Conservation (phyloP, 768 basidiomycete species). For the Leccinum longicurvipes region DNA sequence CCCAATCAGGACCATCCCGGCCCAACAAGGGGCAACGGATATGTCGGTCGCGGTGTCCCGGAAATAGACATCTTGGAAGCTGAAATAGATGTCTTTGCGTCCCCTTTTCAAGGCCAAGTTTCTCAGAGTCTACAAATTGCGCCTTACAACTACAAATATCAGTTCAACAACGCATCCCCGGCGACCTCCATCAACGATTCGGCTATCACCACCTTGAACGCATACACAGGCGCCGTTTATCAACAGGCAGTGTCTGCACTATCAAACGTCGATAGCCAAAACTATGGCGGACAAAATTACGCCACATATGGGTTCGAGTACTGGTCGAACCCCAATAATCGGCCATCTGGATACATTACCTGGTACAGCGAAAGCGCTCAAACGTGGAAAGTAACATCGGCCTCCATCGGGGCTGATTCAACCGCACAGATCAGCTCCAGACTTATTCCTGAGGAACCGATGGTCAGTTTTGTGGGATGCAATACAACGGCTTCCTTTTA, state of each 20-base stretch:
- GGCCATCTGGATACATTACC: conserved; percentile 73
- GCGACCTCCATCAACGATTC: conserved; percentile 53
- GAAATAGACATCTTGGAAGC: conserved; percentile 95
- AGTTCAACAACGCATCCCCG: conserved; percentile 52
- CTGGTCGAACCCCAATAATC: conserved; percentile 67
- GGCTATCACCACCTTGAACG: conserved; percentile 52
- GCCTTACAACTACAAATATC: conserved; percentile 71
- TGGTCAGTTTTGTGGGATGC: conserved; percentile 52
- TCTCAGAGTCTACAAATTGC: conserved; percentile 82
- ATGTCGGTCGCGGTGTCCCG: conserved; percentile 70
- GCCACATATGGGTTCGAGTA: conserved; percentile 75
- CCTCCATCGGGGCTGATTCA: conserved; percentile 65
- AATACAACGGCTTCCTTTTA: background rate
- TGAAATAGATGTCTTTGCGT: conserved; percentile 52
- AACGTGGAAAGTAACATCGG: conserved; percentile 71
- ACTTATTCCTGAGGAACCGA: conserved; percentile 84
- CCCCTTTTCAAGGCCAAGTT: conserved; percentile 55
- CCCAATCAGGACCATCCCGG: conserved; percentile 85
- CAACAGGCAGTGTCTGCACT: conserved; percentile 77
- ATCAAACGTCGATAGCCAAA: conserved; percentile 47
- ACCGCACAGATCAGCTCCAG: conserved; percentile 56
- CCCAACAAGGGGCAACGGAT: conserved; percentile 45
- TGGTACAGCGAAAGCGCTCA: conserved; percentile 70
- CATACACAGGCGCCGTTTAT: conserved; percentile 64
- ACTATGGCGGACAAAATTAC: conserved; percentile 56